Percentiles rank a stretch among this genome's conserved stretches.
These are phyloP conservation scores for Citrus sp. DNA, from an alignment of 345 rosid genomes.

Conservation along the genomic window DNA sequence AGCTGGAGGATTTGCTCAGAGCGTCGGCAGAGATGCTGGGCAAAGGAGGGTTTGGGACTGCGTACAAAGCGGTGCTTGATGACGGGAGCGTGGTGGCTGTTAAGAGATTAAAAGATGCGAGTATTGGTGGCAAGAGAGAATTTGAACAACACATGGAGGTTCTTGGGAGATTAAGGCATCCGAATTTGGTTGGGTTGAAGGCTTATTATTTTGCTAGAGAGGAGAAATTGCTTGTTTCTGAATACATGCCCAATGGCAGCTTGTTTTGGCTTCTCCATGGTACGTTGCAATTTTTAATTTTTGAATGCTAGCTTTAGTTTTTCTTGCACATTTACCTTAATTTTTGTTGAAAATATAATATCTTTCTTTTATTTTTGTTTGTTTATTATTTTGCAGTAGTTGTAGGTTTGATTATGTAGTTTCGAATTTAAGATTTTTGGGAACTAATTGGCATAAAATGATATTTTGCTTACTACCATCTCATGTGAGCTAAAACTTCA, in stretches of 20 bases:
- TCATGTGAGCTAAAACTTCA: not conserved
- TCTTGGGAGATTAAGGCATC: conserved; percentile 65
- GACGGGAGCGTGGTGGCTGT: conserved; percentile 86
- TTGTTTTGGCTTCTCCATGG: conserved; percentile 97
- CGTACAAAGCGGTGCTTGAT: conserved; percentile 87
- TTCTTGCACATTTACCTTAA: not conserved
- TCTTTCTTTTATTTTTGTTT: no score
- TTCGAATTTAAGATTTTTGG: no score
- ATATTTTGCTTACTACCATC: not conserved
- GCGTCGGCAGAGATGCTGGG: conserved; percentile 99
- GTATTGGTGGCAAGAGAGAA: conserved; percentile 58
- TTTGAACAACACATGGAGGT: conserved; percentile 91
- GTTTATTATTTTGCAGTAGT: no score
- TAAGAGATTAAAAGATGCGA: conserved; percentile 79
- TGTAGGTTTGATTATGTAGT: not conserved
- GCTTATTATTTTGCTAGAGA: conserved; percentile 91
- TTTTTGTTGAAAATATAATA: no score
- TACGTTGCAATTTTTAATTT: conserved; percentile 26
- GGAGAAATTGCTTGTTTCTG: conserved; percentile 84
- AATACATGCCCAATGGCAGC: conserved; percentile 85
- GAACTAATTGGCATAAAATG: not conserved
- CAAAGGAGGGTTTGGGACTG: conserved; percentile 89
- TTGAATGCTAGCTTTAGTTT: not conserved
- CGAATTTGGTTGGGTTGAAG: conserved; percentile 62
- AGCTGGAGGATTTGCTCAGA: conserved; percentile 80